These are phyloP conservation scores for Hylodesmum podocarpum DNA, from an alignment of 306 rosid genomes.

Conservation along the genomic window DNA sequence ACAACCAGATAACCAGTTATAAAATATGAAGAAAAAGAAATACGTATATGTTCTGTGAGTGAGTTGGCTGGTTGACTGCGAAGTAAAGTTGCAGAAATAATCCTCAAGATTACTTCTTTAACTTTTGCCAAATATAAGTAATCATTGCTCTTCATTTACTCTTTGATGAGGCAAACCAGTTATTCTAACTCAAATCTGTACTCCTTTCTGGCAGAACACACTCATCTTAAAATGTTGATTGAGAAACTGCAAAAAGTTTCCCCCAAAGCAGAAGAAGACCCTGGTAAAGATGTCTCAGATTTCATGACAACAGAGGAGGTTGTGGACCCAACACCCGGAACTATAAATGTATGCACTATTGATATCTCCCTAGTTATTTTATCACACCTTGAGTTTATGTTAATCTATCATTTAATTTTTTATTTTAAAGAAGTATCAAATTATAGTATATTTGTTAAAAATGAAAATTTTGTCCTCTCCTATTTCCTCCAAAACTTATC, in stretches of 20 bases:
- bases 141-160: constrained; percentile 11
- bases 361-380: constrained; percentile 10
- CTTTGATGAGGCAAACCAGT: neutral
- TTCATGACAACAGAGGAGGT: constrained; percentile 42
- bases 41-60: too few relatives aligned
- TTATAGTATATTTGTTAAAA: neutral
- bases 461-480: neutral
- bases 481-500: neutral
- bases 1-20: too few relatives aligned
- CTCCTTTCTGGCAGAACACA: constrained; percentile 50
- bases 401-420: neutral
- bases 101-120: constrained; percentile 14
- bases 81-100: neutral
- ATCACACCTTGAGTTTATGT: neutral
- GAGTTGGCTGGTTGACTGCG: too few relatives aligned
- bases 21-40: too few relatives aligned
- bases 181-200: constrained; percentile 6
- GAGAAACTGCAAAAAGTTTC: constrained; percentile 63
- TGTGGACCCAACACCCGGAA: constrained; percentile 36
- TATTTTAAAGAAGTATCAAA: neutral
- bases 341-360: constrained; percentile 54
- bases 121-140: neutral
- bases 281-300: constrained; percentile 44
- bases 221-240: constrained; percentile 53
- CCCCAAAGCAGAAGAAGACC: constrained; percentile 53